phyloP scores from a whole-genome alignment of 768 basidiomycete species.

The Boletellus emodensis region DNA sequence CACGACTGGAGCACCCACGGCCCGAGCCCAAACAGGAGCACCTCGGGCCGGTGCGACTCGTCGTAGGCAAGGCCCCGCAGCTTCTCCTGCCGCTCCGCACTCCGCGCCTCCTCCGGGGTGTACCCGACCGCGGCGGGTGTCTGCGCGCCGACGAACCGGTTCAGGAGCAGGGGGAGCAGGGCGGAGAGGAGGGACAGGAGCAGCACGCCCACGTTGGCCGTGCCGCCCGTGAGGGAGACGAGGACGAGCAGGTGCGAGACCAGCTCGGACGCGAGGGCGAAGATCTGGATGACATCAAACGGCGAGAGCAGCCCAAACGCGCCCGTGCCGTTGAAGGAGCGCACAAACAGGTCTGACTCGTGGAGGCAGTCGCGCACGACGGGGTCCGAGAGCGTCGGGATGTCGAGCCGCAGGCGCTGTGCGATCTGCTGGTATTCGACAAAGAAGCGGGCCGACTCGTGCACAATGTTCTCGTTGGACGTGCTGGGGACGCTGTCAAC shows the following conservation, averaged over 20 bases:
- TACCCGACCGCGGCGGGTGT: constrained; percentile 43
- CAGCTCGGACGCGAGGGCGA: constrained; percentile 69
- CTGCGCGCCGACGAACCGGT: constrained; percentile 43
- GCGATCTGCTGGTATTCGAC: constrained; percentile 79
- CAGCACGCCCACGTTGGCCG: constrained; percentile 53
- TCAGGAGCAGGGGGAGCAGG: constrained; percentile 54
- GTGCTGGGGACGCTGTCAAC: constrained; percentile 38
- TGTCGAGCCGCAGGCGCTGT: constrained; percentile 70
- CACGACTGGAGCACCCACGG: constrained; percentile 83
- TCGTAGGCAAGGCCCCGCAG: constrained; percentile 74
- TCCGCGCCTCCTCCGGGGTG: constrained; percentile 54
- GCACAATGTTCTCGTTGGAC: constrained; percentile 68
- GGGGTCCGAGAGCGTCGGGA: constrained; percentile 75
- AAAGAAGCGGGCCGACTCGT: constrained; percentile 66
- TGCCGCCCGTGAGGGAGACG: constrained; percentile 53
- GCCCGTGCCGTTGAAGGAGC: constrained; percentile 70
- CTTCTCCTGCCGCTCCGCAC: constrained; percentile 67
- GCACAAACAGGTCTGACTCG: constrained; percentile 80
- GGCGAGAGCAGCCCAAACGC: constrained; percentile 79
- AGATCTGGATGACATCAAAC: constrained; percentile 70
- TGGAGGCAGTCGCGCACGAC: constrained; percentile 72
- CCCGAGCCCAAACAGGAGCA: constrained; percentile 76
- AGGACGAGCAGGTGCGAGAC: constrained; percentile 68
- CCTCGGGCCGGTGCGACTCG: constrained; percentile 74
- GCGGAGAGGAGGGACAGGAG: constrained; percentile 59